Evolutionary conservation across 257 asterid genomes (phyloP).

Genomic region (Petrea volubilis): DNA sequence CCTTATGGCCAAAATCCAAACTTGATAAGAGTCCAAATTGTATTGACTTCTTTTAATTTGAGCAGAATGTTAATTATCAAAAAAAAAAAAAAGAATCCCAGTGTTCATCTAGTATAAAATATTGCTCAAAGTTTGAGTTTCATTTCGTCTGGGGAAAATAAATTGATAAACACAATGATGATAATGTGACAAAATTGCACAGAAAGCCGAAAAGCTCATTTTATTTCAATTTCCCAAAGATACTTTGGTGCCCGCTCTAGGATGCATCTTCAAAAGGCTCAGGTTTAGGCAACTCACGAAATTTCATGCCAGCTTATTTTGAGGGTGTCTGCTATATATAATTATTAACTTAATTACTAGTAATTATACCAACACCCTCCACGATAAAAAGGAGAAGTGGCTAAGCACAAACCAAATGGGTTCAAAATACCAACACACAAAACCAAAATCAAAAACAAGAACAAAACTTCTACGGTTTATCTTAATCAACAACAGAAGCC

Average conservation of each 20-base stretch:
- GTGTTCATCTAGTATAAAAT: too few species aligned
- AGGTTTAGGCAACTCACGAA: not conserved
- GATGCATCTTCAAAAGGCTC: not conserved
- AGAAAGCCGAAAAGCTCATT: not conserved
- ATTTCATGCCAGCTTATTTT: not conserved
- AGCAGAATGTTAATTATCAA: too few species aligned
- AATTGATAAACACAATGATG: not conserved
- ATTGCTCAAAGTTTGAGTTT: too few species aligned
- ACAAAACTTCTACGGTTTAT: slow-evolving; percentile 26
- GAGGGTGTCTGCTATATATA: too few species aligned
- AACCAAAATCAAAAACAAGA: not conserved
- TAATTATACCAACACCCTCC: slow-evolving; percentile 34
- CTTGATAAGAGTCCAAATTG: too few species aligned
- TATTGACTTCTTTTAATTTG: too few species aligned
- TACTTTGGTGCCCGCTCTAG: slow-evolving; percentile 14
- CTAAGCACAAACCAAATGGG: not conserved
- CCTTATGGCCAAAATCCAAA: too few species aligned
- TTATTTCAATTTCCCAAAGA: slow-evolving; percentile 23
- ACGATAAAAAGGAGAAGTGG: slow-evolving; percentile 48
- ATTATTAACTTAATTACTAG: not conserved
- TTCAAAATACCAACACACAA: not conserved
- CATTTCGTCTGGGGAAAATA: too few species aligned
- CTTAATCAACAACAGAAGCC: slow-evolving; percentile 49
- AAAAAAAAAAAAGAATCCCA: too few species aligned
- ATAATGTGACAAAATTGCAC: not conserved